These are phyloP conservation scores for Ilyonectria robusta DNA, from an alignment of 2,329 filamentous ascomycete genomes.

Conservation along the genomic window DNA sequence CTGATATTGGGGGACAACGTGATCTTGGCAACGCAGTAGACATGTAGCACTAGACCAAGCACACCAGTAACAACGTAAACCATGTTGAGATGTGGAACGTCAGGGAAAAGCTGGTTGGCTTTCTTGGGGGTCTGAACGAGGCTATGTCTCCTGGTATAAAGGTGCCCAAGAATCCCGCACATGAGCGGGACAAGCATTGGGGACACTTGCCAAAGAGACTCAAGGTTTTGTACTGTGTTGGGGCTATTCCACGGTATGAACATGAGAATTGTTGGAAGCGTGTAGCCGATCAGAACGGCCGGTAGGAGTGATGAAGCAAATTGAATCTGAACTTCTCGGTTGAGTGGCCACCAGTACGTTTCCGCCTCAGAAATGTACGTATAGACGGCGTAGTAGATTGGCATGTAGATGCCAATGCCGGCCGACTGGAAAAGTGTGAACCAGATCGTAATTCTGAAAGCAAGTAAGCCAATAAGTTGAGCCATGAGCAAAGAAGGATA, in stretches of 20 bases:
- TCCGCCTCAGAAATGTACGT: slow-evolving; percentile 25
- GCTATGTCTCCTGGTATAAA: neutral
- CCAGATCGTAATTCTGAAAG: slow-evolving; percentile 11
- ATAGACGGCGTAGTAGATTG: slow-evolving; percentile 33
- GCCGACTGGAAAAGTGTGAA: slow-evolving; percentile 20
- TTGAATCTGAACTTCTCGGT: slow-evolving; percentile 16
- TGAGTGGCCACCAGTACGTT: slow-evolving; percentile 32
- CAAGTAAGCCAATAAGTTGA: too few species aligned
- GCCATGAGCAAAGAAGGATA: neutral
- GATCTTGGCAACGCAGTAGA: slow-evolving; percentile 9
- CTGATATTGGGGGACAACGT: neutral
- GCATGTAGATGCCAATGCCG: slow-evolving; percentile 26
- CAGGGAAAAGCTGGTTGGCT: neutral
- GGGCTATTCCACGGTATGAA: slow-evolving; percentile 20
- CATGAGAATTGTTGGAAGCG: slow-evolving; percentile 22
- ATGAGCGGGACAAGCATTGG: slow-evolving; percentile 26
- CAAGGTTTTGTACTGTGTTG: slow-evolving; percentile 5
- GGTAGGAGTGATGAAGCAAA: neutral
- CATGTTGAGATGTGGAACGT: slow-evolving; percentile 9
- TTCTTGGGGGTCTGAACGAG: neutral
- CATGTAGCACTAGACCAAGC: slow-evolving; percentile 2
- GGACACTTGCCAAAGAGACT: slow-evolving; percentile 27
- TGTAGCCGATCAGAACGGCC: slow-evolving; percentile 17
- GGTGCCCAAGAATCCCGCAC: slow-evolving; percentile 7
- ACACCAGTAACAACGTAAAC: slow-evolving; percentile 9